Conservation (phyloP, 2,329 filamentous ascomycete genomes). For the Epichloe glyceriae region DNA sequence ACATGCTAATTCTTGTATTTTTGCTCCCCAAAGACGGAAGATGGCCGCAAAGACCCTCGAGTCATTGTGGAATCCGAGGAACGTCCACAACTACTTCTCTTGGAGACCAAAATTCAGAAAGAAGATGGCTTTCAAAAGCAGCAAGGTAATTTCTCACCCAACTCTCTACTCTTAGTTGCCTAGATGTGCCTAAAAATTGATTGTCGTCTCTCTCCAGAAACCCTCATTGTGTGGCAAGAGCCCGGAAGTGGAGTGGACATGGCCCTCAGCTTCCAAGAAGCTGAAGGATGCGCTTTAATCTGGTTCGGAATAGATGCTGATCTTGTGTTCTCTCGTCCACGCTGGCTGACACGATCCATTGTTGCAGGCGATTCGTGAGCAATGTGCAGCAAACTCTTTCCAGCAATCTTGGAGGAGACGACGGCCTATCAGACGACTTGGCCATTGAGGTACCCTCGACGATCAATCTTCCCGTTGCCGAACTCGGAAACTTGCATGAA, state of each 20-base stretch:
- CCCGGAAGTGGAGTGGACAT: conserved; percentile 74
- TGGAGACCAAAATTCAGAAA: conserved; percentile 82
- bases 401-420: conserved; percentile 44
- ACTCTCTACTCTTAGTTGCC: background rate
- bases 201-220: conserved; percentile 45
- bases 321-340: conserved; percentile 3
- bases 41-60: conserved; percentile 64
- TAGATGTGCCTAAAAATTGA: background rate
- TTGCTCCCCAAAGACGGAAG: conserved; percentile 32
- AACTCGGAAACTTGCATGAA: conserved; percentile 70
- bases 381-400: conserved; percentile 66
- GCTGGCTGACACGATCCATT: conserved; percentile 1
- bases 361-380: conserved; percentile 74
- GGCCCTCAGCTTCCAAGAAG: conserved; percentile 96
- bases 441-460: conserved; percentile 59
- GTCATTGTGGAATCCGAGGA: conserved; percentile 93
- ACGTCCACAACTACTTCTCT: conserved; percentile 64
- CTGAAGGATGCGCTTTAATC: conserved; percentile 82
- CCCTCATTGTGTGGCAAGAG: conserved; percentile 96
- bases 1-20: background rate
- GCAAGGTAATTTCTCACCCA: conserved; percentile 53
- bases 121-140: conserved; percentile 98
- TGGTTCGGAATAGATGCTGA: conserved; percentile 44
- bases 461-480: conserved; percentile 64
- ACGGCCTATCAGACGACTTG: conserved; percentile 76